Conservation (phyloP, 768 basidiomycete genomes). For the Xanthoconium purpureum region DNA sequence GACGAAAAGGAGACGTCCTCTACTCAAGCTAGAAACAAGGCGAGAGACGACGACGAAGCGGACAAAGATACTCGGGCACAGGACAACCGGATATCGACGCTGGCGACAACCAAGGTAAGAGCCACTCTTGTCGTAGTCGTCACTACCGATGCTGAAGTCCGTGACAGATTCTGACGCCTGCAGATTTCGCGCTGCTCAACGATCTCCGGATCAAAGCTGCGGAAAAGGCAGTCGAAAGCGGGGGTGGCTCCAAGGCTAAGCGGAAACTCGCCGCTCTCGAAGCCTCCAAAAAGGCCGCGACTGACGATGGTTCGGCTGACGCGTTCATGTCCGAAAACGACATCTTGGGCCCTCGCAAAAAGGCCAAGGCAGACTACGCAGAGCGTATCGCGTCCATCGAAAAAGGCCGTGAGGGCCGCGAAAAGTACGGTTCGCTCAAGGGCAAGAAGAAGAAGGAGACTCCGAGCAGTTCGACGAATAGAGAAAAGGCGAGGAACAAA, state of each 20-base stretch:
- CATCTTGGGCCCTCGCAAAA: constrained; percentile 92
- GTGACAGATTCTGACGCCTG: constrained; percentile 88
- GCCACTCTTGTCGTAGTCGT: not conserved
- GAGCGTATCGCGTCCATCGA: constrained; percentile 90
- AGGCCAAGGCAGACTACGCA: constrained; percentile 88
- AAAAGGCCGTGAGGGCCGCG: constrained; percentile 91
- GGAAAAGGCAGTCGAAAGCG: constrained; percentile 60
- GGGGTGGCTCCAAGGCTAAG: constrained; percentile 75
- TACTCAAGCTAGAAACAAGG: constrained; percentile 5
- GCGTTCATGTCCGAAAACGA: constrained; percentile 83
- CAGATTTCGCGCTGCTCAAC: constrained; percentile 89
- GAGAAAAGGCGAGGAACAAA: constrained; percentile 91
- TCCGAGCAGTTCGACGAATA: constrained; percentile 85
- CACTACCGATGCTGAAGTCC: not conserved
- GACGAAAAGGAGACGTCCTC: constrained; percentile 47
- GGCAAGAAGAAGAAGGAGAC: constrained; percentile 87
- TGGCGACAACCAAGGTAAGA: constrained; percentile 77
- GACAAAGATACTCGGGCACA: constrained; percentile 26
- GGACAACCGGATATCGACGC: constrained; percentile 50
- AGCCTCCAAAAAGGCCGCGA: constrained; percentile 57
- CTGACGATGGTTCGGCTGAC: constrained; percentile 42
- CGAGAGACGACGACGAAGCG: not conserved
- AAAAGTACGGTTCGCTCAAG: constrained; percentile 86
- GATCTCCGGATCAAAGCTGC: constrained; percentile 84
- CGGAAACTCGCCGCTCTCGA: constrained; percentile 85